phyloP scores from a whole-genome alignment of 129 eudicot species.

The Artemisia argyi region DNA sequence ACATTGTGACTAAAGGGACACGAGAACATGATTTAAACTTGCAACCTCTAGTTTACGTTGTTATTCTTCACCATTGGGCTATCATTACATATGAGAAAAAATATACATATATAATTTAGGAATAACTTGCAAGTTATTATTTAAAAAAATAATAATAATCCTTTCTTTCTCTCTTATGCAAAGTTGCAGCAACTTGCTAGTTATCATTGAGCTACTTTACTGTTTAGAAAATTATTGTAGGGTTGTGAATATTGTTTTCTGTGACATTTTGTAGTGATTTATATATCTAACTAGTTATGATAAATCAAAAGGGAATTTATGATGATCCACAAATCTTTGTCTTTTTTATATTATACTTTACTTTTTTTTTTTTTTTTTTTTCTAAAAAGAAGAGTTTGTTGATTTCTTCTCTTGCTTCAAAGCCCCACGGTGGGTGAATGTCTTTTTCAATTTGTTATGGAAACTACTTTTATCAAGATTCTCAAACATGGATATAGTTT shows the following conservation, averaged over 20 bases:
- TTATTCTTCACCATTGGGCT: too few species aligned
- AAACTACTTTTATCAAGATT: constrained; percentile 13
- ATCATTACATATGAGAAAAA: too few species aligned
- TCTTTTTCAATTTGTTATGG: constrained; percentile 21
- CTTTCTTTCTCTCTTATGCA: too few species aligned
- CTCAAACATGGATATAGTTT: constrained; percentile 10
- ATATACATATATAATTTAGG: too few species aligned
- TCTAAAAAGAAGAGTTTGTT: constrained; percentile 32
- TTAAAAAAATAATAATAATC: too few species aligned
- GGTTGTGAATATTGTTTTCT: constrained; percentile 3
- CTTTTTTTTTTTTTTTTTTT: constrained; percentile 14
- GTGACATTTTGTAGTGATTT: constrained; percentile 12
- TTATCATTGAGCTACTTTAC: too few species aligned
- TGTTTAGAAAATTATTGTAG: neutral
- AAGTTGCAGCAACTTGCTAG: too few species aligned
- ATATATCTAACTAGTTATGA: neutral
- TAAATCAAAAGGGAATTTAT: neutral
- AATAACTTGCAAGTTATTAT: too few species aligned
- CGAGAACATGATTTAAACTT: too few species aligned
- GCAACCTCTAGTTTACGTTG: too few species aligned
- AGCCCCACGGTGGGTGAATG: constrained; percentile 44
- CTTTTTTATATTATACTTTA: constrained; percentile 15
- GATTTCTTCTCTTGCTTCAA: constrained; percentile 6
- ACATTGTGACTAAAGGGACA: too few species aligned
- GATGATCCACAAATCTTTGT: constrained; percentile 21